Evolutionary conservation across 2,329 filamentous ascomycete genomes (phyloP).

Genomic region (Clarireedia hainanense): DNA sequence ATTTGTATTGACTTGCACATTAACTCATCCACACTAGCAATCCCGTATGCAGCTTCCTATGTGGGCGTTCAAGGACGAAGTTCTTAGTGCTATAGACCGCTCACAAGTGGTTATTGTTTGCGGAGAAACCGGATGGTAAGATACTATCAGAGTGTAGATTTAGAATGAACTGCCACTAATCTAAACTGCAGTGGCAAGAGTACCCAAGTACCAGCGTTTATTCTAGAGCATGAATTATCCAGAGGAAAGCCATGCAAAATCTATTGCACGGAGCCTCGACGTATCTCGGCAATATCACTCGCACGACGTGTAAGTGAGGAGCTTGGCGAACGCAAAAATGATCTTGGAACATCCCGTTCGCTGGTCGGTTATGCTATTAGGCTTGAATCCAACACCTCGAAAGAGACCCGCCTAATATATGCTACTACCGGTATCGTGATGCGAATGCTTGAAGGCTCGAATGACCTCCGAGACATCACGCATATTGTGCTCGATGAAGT

Average conservation of each 20-base stretch:
- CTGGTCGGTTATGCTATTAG: slow-evolving; percentile 92
- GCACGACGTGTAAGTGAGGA: slow-evolving; percentile 92
- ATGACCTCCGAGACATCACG: slow-evolving; percentile 80
- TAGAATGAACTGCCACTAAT: neutral
- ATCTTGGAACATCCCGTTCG: slow-evolving; percentile 75
- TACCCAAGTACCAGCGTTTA: slow-evolving; percentile 91
- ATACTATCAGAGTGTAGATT: neutral
- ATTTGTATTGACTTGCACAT: neutral
- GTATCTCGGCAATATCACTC: slow-evolving; percentile 93
- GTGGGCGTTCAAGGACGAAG: slow-evolving; percentile 73
- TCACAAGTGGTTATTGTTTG: slow-evolving; percentile 89
- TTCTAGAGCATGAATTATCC: slow-evolving; percentile 80
- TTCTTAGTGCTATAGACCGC: slow-evolving; percentile 66
- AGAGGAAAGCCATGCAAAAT: slow-evolving; percentile 80
- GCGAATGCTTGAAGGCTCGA: slow-evolving; percentile 87
- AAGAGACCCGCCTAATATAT: slow-evolving; percentile 78
- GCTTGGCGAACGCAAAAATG: slow-evolving; percentile 73
- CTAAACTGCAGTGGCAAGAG: slow-evolving; percentile 66
- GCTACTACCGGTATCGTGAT: slow-evolving; percentile 93
- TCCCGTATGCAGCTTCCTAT: slow-evolving; percentile 79
- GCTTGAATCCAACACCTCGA: slow-evolving; percentile 77
- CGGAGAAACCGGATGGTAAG: slow-evolving; percentile 83
- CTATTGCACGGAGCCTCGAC: slow-evolving; percentile 88
- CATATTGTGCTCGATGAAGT: slow-evolving; percentile 97
- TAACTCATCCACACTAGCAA: slow-evolving; percentile 32